Evolutionary conservation across 257 asterid species (phyloP), one percentile per base, ranked within the genome.

Genomic region (Mitragyna speciosa): DNA sequence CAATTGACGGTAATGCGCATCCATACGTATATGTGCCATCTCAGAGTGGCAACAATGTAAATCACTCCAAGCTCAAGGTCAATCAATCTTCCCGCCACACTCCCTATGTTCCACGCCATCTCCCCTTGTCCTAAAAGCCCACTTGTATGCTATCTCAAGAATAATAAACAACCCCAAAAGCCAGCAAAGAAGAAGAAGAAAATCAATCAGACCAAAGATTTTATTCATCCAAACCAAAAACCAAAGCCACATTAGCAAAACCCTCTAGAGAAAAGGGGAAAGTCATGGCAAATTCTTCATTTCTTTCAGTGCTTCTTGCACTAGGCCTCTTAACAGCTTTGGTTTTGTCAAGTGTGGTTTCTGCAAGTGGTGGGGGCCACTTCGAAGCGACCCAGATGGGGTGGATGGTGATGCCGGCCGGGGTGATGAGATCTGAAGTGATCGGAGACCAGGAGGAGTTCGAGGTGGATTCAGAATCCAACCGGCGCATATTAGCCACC

Each of bases 401-500:
- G 16, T 91, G 94, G 97, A 68, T 86, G 87, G 75, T 90, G 87
- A 78, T 90, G 81, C 87, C 94, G n/a, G 89, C 70, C 17, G 31
- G 28, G 31, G 10, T 24, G 63, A 2, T 79, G 86, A 69, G 91
- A 90, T 88, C 97, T 72, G 92, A 87, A 2, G 73, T 93, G 73
- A 83, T 66, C 24, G 84, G 69, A 1, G 92, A 88, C 14, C 93
- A 52, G 47, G 72, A 58, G 72, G 98, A 94, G 76, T 91, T 92
- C 88, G 90, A 83, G 70, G 90, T 95, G 73, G 98, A 91, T 79
- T 90, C 97, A 28, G 98, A 89, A 82, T 85, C 95, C 80, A 89
- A 84, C 82, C 73, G 98, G 85, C 97, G 98, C 76, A 89, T 95
- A 72, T 85, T 95, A 87, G 91, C 91, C n/a, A 71, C 79, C 3